Base-by-base conservation (phyloP, 495 filamentous ascomycete genomes). In the Aeminium ludgeri region DNA sequence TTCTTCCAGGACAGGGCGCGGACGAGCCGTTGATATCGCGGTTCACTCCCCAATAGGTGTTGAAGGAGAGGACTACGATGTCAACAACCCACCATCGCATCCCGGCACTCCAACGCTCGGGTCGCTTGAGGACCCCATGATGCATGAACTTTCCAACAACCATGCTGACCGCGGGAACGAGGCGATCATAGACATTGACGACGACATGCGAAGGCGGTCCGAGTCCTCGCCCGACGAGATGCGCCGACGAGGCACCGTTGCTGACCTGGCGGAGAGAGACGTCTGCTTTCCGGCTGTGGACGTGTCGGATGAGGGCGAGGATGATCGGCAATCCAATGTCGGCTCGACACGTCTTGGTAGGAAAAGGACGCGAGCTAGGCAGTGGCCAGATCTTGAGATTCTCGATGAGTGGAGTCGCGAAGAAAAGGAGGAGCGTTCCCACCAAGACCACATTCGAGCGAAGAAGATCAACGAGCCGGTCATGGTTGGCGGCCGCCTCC, bases 1-100 rank as follows among this genome's bases (percentile, higher is more conserved):
- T 32, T 48, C 23, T 38, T 50, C 34, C 36, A 45, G 33, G 29
- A 27, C 48, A 18, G 31, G 38, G 31, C 40, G 20, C 16, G 36
- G 47, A 27, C 16, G 34, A 43, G 16, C 34, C 47, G 11, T 38
- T 12, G 35, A 25, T 20, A 48, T 47, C n/a, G 35, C 38, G 1
- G 29, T 43, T 34, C 36, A 20, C 25, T 43, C 34, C 12, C 11
- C 13, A 10, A 5, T 11, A 23, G 28, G 19, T n/a, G 6, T 55
- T 52, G 20, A 49, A 34, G 41, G 61, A 47, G 59, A 62, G 30
- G 61, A 68, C 25, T 86, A 85, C 57, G 78, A 93, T 70, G 72
- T 96, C 44, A 97, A 97, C 52, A 92, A 94, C 51, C 89, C 89
- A n/a, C 89, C 89, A 1, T 96, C 89, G 0, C 73, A 93, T 15